phyloP scores from a whole-genome alignment of 108 stramenopile species.

The Seminavis robusta region DNA sequence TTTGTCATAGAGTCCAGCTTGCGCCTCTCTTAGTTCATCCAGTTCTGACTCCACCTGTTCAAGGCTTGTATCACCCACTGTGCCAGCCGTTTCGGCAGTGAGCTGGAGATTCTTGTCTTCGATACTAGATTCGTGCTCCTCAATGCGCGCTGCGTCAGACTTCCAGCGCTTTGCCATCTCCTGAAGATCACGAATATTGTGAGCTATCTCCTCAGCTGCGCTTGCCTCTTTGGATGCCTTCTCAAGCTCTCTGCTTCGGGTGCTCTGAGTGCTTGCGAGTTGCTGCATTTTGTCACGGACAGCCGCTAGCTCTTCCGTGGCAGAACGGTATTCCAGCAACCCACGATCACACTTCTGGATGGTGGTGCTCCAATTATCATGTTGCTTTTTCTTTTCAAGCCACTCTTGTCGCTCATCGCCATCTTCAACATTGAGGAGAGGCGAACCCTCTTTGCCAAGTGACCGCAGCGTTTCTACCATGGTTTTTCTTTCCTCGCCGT shows the following conservation, averaged over 20 bases:
- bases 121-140: constrained; percentile 37
- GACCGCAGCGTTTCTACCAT: too few species aligned
- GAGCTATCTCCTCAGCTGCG: constrained; percentile 17
- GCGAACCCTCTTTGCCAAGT: too few species aligned
- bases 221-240: constrained; percentile 19
- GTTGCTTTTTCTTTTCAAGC: too few species aligned
- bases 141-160: constrained; percentile 29
- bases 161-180: constrained; percentile 48
- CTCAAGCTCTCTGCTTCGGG: constrained; percentile 21
- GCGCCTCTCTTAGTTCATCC: constrained; percentile 29
- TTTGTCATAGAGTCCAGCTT: constrained; percentile 49
- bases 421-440: too few species aligned
- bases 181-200: constrained; percentile 46
- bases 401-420: too few species aligned
- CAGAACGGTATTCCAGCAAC: too few species aligned
- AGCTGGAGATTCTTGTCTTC: constrained; percentile 50
- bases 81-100: constrained; percentile 14
- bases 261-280: too few species aligned
- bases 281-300: too few species aligned
- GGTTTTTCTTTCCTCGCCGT: too few species aligned
- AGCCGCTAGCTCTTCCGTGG: too few species aligned
- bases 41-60: constrained; percentile 62
- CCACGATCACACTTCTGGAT: too few species aligned
- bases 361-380: too few species aligned
- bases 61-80: constrained; percentile 57